Conservation (phyloP, 2,329 filamentous ascomycete genomes). For the Saccharata proteae region DNA sequence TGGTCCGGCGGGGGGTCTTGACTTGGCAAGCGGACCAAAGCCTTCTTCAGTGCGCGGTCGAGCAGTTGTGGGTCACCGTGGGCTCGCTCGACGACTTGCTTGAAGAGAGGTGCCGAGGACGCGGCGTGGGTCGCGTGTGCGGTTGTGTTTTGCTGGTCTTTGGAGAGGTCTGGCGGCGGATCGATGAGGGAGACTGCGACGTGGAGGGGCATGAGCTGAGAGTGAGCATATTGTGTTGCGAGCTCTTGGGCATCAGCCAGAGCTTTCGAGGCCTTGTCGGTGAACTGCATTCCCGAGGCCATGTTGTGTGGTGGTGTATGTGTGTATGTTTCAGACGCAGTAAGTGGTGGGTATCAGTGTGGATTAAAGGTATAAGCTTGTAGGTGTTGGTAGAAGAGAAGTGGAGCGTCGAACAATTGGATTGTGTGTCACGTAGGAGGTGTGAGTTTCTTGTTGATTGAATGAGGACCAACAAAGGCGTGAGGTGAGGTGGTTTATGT, state of each 20-base stretch:
- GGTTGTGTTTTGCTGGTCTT: constrained; percentile 58
- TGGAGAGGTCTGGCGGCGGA: constrained; percentile 58
- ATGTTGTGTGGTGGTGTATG: constrained; percentile 46
- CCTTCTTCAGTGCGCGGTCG: constrained; percentile 83
- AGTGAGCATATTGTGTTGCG: constrained; percentile 81
- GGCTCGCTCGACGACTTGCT: constrained; percentile 86
- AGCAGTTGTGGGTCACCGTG: constrained; percentile 86
- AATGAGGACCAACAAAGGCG: no score
- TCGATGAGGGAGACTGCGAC: constrained; percentile 74
- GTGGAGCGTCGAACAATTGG: no score
- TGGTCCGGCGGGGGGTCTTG: constrained; percentile 91
- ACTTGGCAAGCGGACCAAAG: constrained; percentile 76
- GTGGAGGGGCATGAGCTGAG: constrained; percentile 82
- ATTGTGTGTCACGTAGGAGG: no score
- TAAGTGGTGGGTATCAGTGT: no score
- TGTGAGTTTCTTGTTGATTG: no score
- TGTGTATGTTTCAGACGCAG: no score
- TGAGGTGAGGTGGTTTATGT: no score
- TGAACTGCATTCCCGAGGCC: constrained; percentile 78
- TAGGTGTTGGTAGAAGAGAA: no score
- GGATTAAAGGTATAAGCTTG: no score
- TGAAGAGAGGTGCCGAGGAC: constrained; percentile 64
- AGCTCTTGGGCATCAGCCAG: constrained; percentile 79
- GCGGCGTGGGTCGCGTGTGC: constrained; percentile 52
- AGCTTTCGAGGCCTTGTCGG: constrained; percentile 81